Evolutionary conservation across 768 basidiomycete genomes (phyloP), one percentile per base, ranked within the genome.

Genomic region (Chlorophyllum brunneum): DNA sequence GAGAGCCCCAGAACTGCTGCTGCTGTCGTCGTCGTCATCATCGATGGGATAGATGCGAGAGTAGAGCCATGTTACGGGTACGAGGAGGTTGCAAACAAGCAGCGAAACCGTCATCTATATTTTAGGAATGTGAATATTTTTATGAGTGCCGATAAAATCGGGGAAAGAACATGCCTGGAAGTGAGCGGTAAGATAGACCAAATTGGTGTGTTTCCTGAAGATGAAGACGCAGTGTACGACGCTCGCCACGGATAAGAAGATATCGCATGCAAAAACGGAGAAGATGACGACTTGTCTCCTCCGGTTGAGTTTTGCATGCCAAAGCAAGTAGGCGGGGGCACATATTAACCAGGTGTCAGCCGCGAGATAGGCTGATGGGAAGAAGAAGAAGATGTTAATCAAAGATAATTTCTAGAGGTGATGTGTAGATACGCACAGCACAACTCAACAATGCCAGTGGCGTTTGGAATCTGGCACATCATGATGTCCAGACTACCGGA

Each of bases 1-100:
- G 26, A 7, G 23, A 34, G 3, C 34, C 22, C 15, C 18, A 51
- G 24, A 38, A 33, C 20, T 4, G 30, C 10, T 23, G 18, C 23
- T 51, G 22, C 40, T 7, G 31, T 20, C 2, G 5, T 41, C 16
- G 7, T 51, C 38, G 5, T 40, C 31, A 22, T 34, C 39, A 8
- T 36, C 49, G 4, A 6, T 22, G 4, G 31, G 49, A n/a, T 33
- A 43, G 20, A 42, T 24, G 11, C 49, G 49, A 9, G 49, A 42
- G 41, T 64, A 66, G n/a, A 64, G 30, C 53, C 56, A 62, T 10
- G 61, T 66, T 3, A 59, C 61, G 8, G 63, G 51, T 36, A 64
- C 63, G n/a, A 66, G 59, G 13, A 66, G 52, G 40, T 66, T 64
- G 49, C 59, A 63, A 4, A 60, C 53, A 10, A 59, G 48, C 10